Conservation (phyloP, 148 eudicot species). For the Salicornia ramosissima region DNA sequence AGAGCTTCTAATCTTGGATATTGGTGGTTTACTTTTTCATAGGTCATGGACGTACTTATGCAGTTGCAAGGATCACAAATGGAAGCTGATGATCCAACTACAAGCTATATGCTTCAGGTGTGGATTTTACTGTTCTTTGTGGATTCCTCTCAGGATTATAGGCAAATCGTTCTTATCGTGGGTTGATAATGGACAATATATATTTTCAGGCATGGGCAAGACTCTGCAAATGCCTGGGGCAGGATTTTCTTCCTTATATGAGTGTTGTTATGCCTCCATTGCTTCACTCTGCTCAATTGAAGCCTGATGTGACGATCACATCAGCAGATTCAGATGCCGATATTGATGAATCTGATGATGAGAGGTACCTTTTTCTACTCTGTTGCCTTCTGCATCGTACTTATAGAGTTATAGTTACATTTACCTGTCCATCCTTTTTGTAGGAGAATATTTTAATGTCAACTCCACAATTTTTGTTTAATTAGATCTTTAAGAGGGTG, state of each 20-base stretch:
- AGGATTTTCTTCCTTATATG: slow-evolving; percentile 98
- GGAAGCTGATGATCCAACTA: slow-evolving; percentile 95
- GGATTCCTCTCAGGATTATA: no score
- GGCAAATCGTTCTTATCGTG: background rate
- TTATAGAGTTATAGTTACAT: no score
- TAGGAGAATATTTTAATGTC: no score
- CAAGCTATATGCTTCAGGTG: slow-evolving; percentile 96
- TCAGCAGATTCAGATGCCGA: slow-evolving; percentile 89
- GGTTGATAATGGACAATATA: slow-evolving; percentile 5
- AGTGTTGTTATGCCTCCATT: slow-evolving; percentile 92
- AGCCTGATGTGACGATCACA: slow-evolving; percentile 94
- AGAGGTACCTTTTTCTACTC: no score
- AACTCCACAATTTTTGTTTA: no score
- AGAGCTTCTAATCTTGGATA: no score
- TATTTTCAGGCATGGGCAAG: slow-evolving; percentile 91
- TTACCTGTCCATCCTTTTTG: slow-evolving; percentile 12
- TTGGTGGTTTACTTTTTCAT: no score
- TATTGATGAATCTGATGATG: slow-evolving; percentile 94
- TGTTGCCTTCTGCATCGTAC: no score
- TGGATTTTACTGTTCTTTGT: background rate
- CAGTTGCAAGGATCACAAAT: slow-evolving; percentile 91
- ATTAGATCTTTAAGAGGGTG: no score
- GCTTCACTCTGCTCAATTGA: slow-evolving; percentile 92
- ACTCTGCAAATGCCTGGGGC: slow-evolving; percentile 98
- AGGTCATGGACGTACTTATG: slow-evolving; percentile 99